Percentiles rank a stretch among this genome's conserved stretches.
phyloP scores from a whole-genome alignment of 2,329 filamentous ascomycete genomes.

The Albophoma yamanashiensis region DNA sequence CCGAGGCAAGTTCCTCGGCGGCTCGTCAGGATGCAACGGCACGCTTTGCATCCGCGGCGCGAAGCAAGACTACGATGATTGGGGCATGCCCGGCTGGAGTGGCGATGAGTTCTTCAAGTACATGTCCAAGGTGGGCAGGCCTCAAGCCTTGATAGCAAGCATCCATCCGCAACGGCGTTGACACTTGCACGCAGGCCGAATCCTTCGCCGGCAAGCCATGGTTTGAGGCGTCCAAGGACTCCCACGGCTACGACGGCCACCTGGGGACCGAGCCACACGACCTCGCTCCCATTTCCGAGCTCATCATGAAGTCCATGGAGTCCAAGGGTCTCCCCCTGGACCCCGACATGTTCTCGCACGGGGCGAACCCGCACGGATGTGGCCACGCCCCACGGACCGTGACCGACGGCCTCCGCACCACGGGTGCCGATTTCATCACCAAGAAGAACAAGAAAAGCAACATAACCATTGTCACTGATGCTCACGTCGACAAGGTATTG shows the following conservation, averaged over 20 bases:
- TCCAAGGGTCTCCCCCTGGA: slow-evolving; percentile 43
- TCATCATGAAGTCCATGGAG: slow-evolving; percentile 42
- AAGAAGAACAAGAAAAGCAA: slow-evolving; percentile 28
- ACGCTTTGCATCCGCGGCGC: slow-evolving; percentile 37
- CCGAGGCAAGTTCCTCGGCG: slow-evolving; percentile 37
- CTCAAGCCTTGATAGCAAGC: neutral
- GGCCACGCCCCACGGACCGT: slow-evolving; percentile 44
- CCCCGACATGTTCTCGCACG: slow-evolving; percentile 47
- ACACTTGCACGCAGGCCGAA: slow-evolving; percentile 28
- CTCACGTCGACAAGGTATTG: slow-evolving; percentile 40
- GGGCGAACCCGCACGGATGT: slow-evolving; percentile 39
- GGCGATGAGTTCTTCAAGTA: slow-evolving; percentile 45
- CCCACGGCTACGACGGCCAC: slow-evolving; percentile 40
- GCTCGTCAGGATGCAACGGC: slow-evolving; percentile 37
- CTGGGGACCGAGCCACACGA: slow-evolving; percentile 48
- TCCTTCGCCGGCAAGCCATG: slow-evolving; percentile 47
- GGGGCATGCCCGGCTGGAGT: slow-evolving; percentile 43
- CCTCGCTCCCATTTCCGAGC: slow-evolving; percentile 45
- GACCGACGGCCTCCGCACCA: slow-evolving; percentile 39
- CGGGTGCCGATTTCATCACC: slow-evolving; percentile 40
- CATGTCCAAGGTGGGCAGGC: slow-evolving; percentile 36
- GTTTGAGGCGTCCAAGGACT: slow-evolving; percentile 36
- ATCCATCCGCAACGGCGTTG: neutral
- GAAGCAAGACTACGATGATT: slow-evolving; percentile 42
- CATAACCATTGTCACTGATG: slow-evolving; percentile 35